These are phyloP conservation scores for Neurospora tetrasperma DNA, from an alignment of 495 filamentous ascomycete genomes.

Conservation along the genomic window DNA sequence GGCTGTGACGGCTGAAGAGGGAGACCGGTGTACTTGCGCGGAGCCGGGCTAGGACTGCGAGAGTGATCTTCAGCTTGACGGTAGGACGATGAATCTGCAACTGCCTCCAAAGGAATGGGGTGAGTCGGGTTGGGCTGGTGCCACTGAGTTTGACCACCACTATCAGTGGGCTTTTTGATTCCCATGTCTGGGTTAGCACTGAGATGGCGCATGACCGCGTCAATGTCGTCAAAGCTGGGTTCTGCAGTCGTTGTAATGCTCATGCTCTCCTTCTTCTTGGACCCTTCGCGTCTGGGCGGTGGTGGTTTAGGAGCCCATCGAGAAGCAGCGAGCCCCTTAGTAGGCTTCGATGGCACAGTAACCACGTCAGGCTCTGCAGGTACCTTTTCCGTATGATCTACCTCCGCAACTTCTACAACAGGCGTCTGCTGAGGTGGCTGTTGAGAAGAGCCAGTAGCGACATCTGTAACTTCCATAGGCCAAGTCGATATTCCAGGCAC, in stretches of 20 bases:
- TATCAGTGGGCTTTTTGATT: constrained; percentile 49
- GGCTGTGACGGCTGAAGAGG: constrained; percentile 19
- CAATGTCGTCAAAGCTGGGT: constrained; percentile 68
- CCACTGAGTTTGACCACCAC: constrained; percentile 31
- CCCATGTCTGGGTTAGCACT: constrained; percentile 63
- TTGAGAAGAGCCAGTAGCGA: constrained; percentile 23
- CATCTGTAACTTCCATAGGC: constrained; percentile 29
- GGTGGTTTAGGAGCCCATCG: constrained; percentile 18
- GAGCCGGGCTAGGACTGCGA: constrained; percentile 69
- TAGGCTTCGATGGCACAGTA: constrained; percentile 5
- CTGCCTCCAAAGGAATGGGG: constrained; percentile 23
- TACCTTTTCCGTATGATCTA: constrained; percentile 9
- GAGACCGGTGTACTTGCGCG: constrained; percentile 38
- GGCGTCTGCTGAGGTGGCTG: constrained; percentile 25
- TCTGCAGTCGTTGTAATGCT: constrained; percentile 15
- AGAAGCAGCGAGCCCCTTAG: constrained; percentile 25
- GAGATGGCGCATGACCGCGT: constrained; percentile 76
- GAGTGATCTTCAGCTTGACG: constrained; percentile 49
- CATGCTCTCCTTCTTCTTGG: neutral
- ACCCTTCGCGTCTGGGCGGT: neutral
- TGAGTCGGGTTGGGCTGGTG: constrained; percentile 32
- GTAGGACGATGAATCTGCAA: constrained; percentile 41
- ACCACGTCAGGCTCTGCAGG: neutral
- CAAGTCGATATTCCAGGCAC: constrained; percentile 45
- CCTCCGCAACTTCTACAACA: constrained; percentile 3